phyloP scores from a whole-genome alignment of 257 asterid genomes.

The Solanum sejunctum region DNA sequence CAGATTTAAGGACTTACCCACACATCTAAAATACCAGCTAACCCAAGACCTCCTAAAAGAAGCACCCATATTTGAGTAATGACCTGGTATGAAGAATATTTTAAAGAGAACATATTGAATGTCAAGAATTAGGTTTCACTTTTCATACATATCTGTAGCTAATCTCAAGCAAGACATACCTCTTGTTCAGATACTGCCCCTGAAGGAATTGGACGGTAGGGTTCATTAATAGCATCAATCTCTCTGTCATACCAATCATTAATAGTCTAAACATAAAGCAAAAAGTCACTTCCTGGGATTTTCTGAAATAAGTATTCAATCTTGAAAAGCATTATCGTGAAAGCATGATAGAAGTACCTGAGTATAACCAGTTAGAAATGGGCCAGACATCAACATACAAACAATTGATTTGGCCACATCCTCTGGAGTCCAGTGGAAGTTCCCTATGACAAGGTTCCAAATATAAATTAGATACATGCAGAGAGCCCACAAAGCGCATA shows the following conservation, averaged over 20 bases:
- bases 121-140: background rate
- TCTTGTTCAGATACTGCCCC: slow-evolving; percentile 77
- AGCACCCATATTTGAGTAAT: slow-evolving; percentile 95
- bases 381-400: slow-evolving; percentile 95
- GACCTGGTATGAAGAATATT: slow-evolving; percentile 36
- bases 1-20: slow-evolving; percentile 58
- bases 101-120: background rate
- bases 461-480: background rate
- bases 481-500: background rate
- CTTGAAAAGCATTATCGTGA: background rate
- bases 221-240: slow-evolving; percentile 90
- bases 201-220: slow-evolving; percentile 95
- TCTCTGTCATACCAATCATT: slow-evolving; percentile 97
- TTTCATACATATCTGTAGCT: background rate
- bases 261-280: slow-evolving; percentile 43
- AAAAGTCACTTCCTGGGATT: background rate
- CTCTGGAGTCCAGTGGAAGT: slow-evolving; percentile 80
- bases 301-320: slow-evolving; percentile 4
- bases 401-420: slow-evolving; percentile 80
- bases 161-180: slow-evolving; percentile 27
- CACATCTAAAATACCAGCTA: slow-evolving; percentile 76
- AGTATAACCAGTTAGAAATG: slow-evolving; percentile 88
- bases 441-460: slow-evolving; percentile 30
- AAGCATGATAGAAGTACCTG: slow-evolving; percentile 39
- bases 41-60: slow-evolving; percentile 76